These are phyloP conservation scores for Pyrenophora tritici-repentis DNA, from an alignment of 2,329 filamentous ascomycete genomes.

Conservation along the genomic window DNA sequence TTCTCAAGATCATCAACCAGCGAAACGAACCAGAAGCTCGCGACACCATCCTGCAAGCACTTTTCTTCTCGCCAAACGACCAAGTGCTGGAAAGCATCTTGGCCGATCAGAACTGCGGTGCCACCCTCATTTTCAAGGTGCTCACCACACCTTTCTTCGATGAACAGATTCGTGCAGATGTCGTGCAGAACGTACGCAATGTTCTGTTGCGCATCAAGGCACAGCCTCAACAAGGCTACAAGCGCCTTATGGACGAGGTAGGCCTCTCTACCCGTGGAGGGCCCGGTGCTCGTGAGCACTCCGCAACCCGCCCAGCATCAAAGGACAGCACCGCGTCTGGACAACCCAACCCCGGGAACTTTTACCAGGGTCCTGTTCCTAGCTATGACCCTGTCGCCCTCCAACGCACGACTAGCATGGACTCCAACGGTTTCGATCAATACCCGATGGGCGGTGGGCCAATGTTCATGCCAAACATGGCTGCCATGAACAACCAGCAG, in stretches of 20 bases:
- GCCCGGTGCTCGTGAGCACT: constrained; percentile 45
- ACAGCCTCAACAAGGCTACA: constrained; percentile 93
- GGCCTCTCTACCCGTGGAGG: constrained; percentile 70
- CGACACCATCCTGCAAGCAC: constrained; percentile 83
- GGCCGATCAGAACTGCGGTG: constrained; percentile 86
- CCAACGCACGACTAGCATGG: constrained; percentile 56
- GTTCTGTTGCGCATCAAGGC: constrained; percentile 90
- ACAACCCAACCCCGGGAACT: constrained; percentile 40
- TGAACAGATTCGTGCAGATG: constrained; percentile 82
- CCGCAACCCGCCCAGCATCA: constrained; percentile 45
- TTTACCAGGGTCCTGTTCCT: constrained; percentile 45
- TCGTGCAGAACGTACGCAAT: constrained; percentile 88
- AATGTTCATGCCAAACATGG: constrained; percentile 47
- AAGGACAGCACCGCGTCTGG: constrained; percentile 40
- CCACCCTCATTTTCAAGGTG: constrained; percentile 97
- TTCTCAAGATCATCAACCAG: constrained; percentile 98
- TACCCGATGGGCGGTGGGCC: constrained; percentile 46
- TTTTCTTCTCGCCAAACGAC: constrained; percentile 91
- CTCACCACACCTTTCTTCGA: constrained; percentile 97
- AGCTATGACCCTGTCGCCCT: constrained; percentile 51
- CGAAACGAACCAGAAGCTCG: constrained; percentile 91
- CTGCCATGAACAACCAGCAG: constrained; percentile 52
- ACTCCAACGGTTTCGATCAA: constrained; percentile 55
- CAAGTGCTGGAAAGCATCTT: constrained; percentile 88
- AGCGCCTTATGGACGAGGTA: constrained; percentile 98